Conservation (phyloP, 192 early-diverging fungal genomes). For the Geosiphon pyriformis region DNA sequence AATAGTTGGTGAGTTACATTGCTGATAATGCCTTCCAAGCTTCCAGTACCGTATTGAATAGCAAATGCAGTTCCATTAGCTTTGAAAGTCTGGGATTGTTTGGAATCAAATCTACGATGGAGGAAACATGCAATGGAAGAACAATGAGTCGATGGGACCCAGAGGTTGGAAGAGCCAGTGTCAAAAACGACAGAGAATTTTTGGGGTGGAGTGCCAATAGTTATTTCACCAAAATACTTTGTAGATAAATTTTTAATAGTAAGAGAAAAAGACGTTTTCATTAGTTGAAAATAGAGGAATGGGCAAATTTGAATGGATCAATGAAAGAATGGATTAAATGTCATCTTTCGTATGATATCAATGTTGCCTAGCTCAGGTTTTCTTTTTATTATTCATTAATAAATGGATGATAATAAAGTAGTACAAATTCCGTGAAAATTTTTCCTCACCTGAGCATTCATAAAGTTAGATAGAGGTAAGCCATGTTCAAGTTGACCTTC, state of each 20-base stretch:
- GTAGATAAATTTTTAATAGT: background rate
- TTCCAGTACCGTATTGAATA: constrained; percentile 90
- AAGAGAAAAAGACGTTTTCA: too few relatives aligned
- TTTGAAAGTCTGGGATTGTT: constrained; percentile 70
- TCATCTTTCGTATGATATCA: too few relatives aligned
- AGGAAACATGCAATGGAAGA: constrained; percentile 93
- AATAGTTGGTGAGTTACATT: constrained; percentile 34
- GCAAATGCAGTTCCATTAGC: constrained; percentile 93
- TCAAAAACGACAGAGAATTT: constrained; percentile 90
- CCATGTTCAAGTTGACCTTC: constrained; percentile 56
- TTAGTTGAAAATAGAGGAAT: too few relatives aligned
- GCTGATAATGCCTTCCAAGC: constrained; percentile 92
- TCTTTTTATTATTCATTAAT: too few relatives aligned
- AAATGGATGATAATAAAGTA: too few relatives aligned
- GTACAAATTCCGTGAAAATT: background rate
- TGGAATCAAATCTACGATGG: constrained; percentile 82
- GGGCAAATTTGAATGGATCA: too few relatives aligned
- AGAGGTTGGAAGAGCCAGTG: constrained; percentile 92
- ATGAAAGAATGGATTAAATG: too few relatives aligned
- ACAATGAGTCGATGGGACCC: constrained; percentile 95
- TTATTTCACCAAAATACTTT: constrained; percentile 92
- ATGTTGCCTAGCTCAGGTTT: too few relatives aligned
- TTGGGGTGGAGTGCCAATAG: constrained; percentile 82
- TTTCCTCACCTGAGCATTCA: constrained; percentile 76
- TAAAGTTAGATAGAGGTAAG: constrained; percentile 82